Conservation (phyloP, 305 asterid species). For the Fraxinus angustifolia region DNA sequence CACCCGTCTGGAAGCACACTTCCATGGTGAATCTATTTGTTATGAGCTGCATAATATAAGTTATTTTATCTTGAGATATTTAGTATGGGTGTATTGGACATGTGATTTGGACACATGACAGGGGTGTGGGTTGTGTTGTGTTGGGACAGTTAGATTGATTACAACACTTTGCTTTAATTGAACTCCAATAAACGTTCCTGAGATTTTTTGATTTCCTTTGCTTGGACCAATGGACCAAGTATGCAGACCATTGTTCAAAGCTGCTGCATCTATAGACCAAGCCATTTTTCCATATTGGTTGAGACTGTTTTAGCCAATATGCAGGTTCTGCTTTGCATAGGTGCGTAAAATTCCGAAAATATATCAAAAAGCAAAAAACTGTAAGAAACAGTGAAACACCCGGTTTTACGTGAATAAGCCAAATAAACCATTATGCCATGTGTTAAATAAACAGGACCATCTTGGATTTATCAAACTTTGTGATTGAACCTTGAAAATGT, state of each 20-base stretch:
- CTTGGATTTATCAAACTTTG: not conserved
- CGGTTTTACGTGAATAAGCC: not conserved
- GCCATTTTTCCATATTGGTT: not conserved
- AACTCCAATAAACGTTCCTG: not conserved
- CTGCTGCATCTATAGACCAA: not conserved
- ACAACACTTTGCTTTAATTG: not conserved
- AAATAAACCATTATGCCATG: not conserved
- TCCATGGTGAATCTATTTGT: conserved; percentile 12
- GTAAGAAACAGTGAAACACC: not conserved
- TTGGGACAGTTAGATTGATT: not conserved
- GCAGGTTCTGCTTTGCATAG: not conserved
- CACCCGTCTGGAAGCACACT: conserved; percentile 4
- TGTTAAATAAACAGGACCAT: not conserved
- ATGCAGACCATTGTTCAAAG: not conserved
- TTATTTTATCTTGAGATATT: not conserved
- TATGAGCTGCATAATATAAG: conserved; percentile 4
- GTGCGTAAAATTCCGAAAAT: not conserved
- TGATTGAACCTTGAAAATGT: not conserved
- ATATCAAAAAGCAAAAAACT: not conserved
- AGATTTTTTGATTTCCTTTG: not conserved
- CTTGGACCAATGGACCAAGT: conserved; percentile 1
- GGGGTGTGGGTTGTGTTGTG: not conserved
- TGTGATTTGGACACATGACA: not conserved
- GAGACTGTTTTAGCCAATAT: not conserved
- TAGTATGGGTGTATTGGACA: conserved; percentile 5